Percentiles rank a stretch among this genome's conserved stretches.
Conservation (phyloP, 2,329 filamentous ascomycete genomes). For the Hymenoscyphus infarciens region DNA sequence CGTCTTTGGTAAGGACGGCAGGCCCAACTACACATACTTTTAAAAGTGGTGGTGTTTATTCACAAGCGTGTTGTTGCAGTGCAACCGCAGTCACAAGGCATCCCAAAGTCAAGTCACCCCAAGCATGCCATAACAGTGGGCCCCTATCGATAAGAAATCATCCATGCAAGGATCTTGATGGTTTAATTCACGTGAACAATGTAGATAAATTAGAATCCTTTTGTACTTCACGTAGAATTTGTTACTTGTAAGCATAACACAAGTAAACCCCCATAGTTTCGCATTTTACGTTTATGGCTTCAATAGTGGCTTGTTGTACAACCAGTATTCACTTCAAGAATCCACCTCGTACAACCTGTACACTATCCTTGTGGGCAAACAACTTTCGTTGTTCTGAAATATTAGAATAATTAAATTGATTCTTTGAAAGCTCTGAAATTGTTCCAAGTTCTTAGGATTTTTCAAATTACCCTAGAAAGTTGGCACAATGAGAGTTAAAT, state of each 20-base stretch:
- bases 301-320: not conserved
- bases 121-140: constrained; percentile 2
- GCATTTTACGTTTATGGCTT: not conserved
- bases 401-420: no score
- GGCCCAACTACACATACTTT: not conserved
- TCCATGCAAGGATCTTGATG: not conserved
- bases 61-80: constrained; percentile 1
- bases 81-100: constrained; percentile 4
- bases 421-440: no score
- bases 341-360: no score
- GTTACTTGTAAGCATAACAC: not conserved
- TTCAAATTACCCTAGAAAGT: no score
- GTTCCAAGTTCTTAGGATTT: no score
- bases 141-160: constrained; percentile 4
- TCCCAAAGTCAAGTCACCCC: not conserved
- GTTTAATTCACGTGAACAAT: not conserved
- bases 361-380: no score
- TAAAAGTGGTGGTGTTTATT: constrained; percentile 1
- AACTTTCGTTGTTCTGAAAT: no score
- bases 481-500: no score
- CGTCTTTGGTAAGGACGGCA: not conserved
- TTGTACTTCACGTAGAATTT: not conserved
- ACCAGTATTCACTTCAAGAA: not conserved
- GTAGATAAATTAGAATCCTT: not conserved
- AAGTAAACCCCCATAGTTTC: not conserved